Percentiles rank a stretch among this genome's conserved stretches.
Conservation (phyloP, 805 yeast species). For the Nakazawaea pomicola region DNA sequence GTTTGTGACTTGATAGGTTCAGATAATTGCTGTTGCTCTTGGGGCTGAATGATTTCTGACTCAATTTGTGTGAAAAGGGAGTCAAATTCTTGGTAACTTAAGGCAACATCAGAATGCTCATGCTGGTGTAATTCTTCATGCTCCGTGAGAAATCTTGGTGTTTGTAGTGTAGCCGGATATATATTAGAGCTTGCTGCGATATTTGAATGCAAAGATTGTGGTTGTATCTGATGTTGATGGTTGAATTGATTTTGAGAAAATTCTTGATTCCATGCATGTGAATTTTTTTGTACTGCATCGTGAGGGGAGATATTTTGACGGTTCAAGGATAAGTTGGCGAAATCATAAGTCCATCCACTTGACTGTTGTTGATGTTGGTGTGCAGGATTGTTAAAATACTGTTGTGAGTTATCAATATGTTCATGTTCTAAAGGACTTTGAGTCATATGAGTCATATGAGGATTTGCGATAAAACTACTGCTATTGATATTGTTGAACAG, state of each 20-base stretch:
- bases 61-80: slow-evolving; percentile 26
- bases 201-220: background rate
- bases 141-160: slow-evolving; percentile 3
- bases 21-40: background rate
- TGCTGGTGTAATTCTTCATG: slow-evolving; percentile 10
- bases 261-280: background rate
- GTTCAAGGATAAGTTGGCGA: slow-evolving; percentile 3
- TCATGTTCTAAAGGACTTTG: background rate
- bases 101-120: background rate
- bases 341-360: slow-evolving; percentile 4
- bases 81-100: slow-evolving; percentile 17
- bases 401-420: background rate
- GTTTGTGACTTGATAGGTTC: background rate
- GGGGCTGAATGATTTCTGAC: slow-evolving; percentile 11
- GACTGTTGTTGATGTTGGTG: background rate
- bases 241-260: background rate
- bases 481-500: slow-evolving; percentile 30
- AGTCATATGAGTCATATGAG: no score
- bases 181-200: background rate
- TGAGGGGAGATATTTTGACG: background rate
- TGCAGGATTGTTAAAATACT: background rate
- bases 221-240: slow-evolving; percentile 11
- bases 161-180: slow-evolving; percentile 1
- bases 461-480: no score
- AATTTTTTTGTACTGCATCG: background rate